Percentiles rank a stretch among this genome's conserved stretches.
Conservation (phyloP, 257 asterid species). For the Penstemon eatonii region DNA sequence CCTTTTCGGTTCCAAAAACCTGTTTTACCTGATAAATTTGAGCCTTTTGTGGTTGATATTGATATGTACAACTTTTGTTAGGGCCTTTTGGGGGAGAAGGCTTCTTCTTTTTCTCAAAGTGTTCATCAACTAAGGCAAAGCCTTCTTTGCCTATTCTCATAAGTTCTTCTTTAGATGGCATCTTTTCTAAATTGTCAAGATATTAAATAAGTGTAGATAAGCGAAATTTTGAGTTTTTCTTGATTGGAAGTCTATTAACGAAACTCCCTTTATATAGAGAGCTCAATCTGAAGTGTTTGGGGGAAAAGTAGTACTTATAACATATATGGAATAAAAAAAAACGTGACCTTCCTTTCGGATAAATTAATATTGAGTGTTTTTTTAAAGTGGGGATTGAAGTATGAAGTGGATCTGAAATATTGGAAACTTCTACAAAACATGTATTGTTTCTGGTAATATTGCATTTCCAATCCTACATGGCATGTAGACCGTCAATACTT, state of each 20-base stretch:
- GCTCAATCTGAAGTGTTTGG: constrained; percentile 13
- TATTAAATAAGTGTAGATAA: no score
- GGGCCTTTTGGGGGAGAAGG: no score
- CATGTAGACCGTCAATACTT: no score
- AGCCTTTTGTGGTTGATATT: no score
- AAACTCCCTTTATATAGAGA: constrained; percentile 19
- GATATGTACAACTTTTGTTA: no score
- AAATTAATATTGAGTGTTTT: neutral
- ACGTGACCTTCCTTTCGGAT: neutral
- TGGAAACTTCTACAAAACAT: neutral
- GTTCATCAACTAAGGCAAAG: no score
- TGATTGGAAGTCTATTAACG: neutral
- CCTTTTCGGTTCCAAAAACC: no score
- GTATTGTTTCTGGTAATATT: neutral
- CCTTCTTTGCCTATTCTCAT: neutral
- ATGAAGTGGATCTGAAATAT: no score
- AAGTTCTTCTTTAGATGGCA: constrained; percentile 30
- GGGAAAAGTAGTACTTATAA: neutral
- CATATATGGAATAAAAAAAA: neutral
- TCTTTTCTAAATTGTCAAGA: neutral
- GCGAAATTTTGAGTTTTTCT: neutral
- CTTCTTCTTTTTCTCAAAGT: no score
- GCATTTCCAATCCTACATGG: neutral
- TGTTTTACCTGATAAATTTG: no score
- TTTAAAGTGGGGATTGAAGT: neutral